Conservation (phyloP, 2,329 filamentous ascomycete genomes). For the Pestalotiopsis sp. region DNA sequence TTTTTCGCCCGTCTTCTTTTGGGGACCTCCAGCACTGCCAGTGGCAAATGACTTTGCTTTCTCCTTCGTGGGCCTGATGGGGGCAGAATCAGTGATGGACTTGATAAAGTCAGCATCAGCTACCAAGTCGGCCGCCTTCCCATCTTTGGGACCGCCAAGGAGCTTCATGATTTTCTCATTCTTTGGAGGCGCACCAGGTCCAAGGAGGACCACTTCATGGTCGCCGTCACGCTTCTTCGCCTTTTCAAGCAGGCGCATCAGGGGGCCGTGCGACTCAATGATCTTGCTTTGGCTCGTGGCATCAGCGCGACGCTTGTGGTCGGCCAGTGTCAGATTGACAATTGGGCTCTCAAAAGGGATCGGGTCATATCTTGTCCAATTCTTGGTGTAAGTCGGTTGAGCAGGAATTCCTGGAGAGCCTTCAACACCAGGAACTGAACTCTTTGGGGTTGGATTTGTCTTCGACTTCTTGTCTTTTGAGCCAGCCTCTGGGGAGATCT, state of each 20-base stretch:
- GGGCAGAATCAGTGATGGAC: background rate
- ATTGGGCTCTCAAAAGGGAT: conserved; percentile 1
- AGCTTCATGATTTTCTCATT: background rate
- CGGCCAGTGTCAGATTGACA: background rate
- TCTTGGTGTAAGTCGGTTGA: background rate
- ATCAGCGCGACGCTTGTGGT: background rate
- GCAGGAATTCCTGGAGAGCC: background rate
- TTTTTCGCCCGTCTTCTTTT: too few relatives aligned
- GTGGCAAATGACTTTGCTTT: background rate
- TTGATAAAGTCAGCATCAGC: background rate
- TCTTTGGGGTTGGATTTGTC: too few relatives aligned
- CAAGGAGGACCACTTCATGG: background rate
- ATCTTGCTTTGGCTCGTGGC: background rate
- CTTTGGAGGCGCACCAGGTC: background rate
- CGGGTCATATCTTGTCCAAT: conserved; percentile 1
- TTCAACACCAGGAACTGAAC: background rate
- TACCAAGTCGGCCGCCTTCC: background rate
- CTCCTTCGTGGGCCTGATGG: background rate
- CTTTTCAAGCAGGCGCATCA: background rate
- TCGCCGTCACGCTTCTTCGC: background rate
- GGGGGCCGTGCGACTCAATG: background rate
- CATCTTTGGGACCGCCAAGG: background rate
- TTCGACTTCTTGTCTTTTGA: too few relatives aligned
- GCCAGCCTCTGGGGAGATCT: too few relatives aligned
- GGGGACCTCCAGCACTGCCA: background rate